Conservation (phyloP, 2,329 filamentous ascomycete species). For the Chaetothyriales sp. region DNA sequence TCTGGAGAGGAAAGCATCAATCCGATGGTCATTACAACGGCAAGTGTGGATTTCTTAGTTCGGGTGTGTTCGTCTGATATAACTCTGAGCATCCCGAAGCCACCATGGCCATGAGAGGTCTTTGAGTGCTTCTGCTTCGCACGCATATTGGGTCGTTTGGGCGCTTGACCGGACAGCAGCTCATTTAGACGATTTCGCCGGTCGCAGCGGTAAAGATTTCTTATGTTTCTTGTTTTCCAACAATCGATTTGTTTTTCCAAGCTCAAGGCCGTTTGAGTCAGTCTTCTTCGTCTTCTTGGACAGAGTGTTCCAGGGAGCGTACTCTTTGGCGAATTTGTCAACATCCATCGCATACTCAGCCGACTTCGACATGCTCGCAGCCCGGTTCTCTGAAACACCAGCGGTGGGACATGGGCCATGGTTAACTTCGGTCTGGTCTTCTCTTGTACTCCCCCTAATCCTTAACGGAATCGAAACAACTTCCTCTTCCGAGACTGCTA, state of each 20-base stretch:
- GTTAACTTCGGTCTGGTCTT: constrained; percentile 6
- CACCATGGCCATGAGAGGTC: no score
- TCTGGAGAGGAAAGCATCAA: no score
- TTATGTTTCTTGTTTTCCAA: background rate
- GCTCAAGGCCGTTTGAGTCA: background rate
- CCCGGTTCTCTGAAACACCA: background rate
- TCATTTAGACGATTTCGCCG: background rate
- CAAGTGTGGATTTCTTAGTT: no score
- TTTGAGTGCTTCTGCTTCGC: no score
- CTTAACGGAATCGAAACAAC: constrained; percentile 4
- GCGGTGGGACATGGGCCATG: background rate
- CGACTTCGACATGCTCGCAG: constrained; percentile 6
- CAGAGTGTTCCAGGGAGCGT: background rate
- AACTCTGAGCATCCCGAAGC: no score
- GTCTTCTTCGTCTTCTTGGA: background rate
- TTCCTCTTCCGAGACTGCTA: background rate
- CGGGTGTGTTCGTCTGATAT: no score
- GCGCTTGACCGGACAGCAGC: no score
- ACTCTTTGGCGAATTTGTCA: background rate
- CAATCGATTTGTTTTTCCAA: background rate
- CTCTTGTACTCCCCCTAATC: constrained; percentile 1
- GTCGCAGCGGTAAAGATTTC: background rate
- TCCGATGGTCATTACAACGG: no score
- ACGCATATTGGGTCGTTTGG: no score
- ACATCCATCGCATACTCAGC: background rate